Evolutionary conservation across 2,329 filamentous ascomycete genomes (phyloP).

Genomic region (Colletotrichum filicis): DNA sequence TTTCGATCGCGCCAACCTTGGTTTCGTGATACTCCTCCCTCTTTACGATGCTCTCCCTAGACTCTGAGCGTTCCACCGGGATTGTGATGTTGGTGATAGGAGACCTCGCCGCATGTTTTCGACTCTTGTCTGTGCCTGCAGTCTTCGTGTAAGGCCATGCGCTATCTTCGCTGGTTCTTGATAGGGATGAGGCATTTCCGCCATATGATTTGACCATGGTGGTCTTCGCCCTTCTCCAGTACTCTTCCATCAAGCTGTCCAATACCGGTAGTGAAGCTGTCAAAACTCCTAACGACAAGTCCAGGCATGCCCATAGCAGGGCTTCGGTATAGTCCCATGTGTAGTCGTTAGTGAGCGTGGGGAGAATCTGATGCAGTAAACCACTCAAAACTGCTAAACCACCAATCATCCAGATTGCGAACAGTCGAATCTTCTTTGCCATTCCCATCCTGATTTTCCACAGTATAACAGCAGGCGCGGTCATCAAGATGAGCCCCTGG

Average conservation of each 20-base stretch:
- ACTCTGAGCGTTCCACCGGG: conserved; percentile 4
- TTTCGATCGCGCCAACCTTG: neutral
- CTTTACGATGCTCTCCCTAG: conserved; percentile 14
- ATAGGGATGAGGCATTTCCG: neutral
- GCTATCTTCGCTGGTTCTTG: neutral
- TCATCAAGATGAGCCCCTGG: conserved; percentile 47
- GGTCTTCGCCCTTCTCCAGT: conserved; percentile 2
- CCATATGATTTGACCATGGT: neutral
- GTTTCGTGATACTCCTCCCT: neutral
- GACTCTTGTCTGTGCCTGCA: neutral
- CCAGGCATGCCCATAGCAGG: conserved; percentile 44
- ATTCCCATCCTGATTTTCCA: conserved; percentile 46
- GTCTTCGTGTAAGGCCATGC: conserved; percentile 24
- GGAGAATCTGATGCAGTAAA: conserved; percentile 42
- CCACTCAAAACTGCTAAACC: conserved; percentile 44
- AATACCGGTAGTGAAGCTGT: conserved; percentile 48
- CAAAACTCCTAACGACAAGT: conserved; percentile 45
- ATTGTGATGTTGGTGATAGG: conserved; percentile 5
- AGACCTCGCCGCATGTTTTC: neutral
- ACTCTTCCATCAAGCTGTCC: conserved; percentile 35
- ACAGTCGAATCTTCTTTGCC: conserved; percentile 44
- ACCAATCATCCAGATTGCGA: conserved; percentile 45
- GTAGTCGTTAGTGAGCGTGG: conserved; percentile 36
- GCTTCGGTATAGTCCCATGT: conserved; percentile 42
- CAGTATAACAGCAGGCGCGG: conserved; percentile 47